Conservation (phyloP, 495 filamentous ascomycete species). For the Pseudoneurospora amorphoporcata region DNA sequence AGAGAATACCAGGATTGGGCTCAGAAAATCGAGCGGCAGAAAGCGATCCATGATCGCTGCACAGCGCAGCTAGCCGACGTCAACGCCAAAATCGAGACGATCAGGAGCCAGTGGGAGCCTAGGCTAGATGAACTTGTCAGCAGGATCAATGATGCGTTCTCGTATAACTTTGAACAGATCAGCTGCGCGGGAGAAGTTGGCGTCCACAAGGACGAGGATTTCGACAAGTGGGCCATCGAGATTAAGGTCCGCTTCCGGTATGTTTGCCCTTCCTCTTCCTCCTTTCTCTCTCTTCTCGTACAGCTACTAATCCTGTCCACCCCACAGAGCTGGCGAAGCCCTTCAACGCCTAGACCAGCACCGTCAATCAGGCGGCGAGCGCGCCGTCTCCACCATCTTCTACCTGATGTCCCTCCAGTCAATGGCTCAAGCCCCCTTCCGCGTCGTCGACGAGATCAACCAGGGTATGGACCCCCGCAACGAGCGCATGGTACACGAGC, state of each 20-base stretch:
- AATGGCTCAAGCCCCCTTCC: slow-evolving; percentile 92
- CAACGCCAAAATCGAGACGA: slow-evolving; percentile 41
- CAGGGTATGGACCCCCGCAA: slow-evolving; percentile 99
- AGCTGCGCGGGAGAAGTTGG: slow-evolving; percentile 89
- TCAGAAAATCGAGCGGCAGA: slow-evolving; percentile 35
- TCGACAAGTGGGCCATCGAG: slow-evolving; percentile 86
- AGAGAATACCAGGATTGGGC: slow-evolving; percentile 67
- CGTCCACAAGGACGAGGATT: slow-evolving; percentile 74
- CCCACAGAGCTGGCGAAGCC: slow-evolving; percentile 59
- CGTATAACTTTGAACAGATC: slow-evolving; percentile 84
- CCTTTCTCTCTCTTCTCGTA: not conserved
- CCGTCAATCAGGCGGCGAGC: slow-evolving; percentile 92
- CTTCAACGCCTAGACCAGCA: slow-evolving; percentile 80
- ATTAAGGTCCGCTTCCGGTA: slow-evolving; percentile 91
- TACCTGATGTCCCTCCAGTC: slow-evolving; percentile 98
- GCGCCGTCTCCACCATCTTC: slow-evolving; percentile 95
- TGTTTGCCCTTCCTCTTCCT: slow-evolving; percentile 8
- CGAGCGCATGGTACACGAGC: slow-evolving; percentile 92
- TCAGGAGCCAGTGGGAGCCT: slow-evolving; percentile 70
- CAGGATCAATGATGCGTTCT: slow-evolving; percentile 81
- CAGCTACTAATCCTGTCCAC: not conserved
- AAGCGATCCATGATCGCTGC: slow-evolving; percentile 24
- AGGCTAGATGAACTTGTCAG: slow-evolving; percentile 63
- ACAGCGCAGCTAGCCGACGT: slow-evolving; percentile 47
- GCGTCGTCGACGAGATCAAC: slow-evolving; percentile 98